Base-by-base conservation (phyloP, 1,139 yeast species). In the Pneumocystis carinii region DNA sequence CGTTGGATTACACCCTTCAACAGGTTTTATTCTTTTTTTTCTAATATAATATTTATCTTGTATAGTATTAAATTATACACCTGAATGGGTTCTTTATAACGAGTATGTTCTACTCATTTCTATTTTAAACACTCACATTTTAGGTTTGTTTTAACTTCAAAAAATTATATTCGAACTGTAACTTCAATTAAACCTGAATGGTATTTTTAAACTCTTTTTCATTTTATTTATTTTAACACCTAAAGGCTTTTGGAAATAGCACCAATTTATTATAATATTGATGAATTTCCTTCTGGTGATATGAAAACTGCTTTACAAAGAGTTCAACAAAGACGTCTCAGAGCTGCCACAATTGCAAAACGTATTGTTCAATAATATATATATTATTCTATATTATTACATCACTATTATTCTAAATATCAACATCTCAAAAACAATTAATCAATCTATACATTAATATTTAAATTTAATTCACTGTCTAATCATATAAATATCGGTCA, bases 151-250 rank as follows among this genome's bases (percentile, higher is more conserved):
- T 79, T 92, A 68, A 92, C 98, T 1, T 83, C 94, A 35, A 88
- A 90, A 74, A 92, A 92, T 73, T 92, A 92, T 73, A 89, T 92
- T 67, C 81, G 98, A 70, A 92, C 97, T 0, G 97, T 90, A 15
- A 92, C 97, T n/a, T 80, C 84, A 6, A 85, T 92, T 63, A 85
- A 85, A 72, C 95, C 97, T 0, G 96, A 90, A 71, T 87, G 98
- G 95, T 57, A 57, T 57, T n/a, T 48, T 41, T 24, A 48, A 48
- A 24, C 12, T 24, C 7, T 19, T 17, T 19, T 12, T 57, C 8
- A 42, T 37, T 19, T 57, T 35, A 10, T 19, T 37, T 3, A 19
- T 57, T 57, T 12, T 57, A 39, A 57, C 29, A 6, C 10, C 4
- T 37, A 57, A 8, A 57, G 59, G 59, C 78, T 87, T 69, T 78